Conservation (phyloP, 768 basidiomycete genomes). For the Pulveroboletus ravenelii region DNA sequence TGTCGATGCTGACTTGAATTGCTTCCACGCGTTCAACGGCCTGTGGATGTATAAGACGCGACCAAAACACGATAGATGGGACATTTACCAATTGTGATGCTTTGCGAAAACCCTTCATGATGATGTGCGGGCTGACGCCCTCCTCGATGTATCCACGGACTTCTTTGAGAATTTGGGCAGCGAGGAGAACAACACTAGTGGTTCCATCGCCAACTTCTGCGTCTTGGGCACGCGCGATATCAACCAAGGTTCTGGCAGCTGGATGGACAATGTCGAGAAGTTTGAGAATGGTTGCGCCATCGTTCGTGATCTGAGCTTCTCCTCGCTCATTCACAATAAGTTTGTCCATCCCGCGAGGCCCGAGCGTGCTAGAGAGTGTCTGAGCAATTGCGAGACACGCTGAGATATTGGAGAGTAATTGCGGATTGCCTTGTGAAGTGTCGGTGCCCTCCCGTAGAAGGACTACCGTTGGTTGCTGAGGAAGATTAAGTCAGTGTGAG, state of each 20-base stretch:
- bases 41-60: conserved; percentile 36
- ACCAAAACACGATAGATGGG: conserved; percentile 1
- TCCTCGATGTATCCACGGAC: conserved; percentile 90
- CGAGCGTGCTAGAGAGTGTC: conserved; percentile 91
- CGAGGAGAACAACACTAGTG: conserved; percentile 91
- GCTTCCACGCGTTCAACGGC: conserved; percentile 83
- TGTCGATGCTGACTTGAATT: conserved; percentile 87
- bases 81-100: conserved; percentile 75
- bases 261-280: conserved; percentile 97
- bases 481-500: conserved; percentile 15
- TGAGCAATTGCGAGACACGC: conserved; percentile 93
- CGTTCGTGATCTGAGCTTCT: conserved; percentile 98
- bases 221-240: conserved; percentile 97
- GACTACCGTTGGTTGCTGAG: conserved; percentile 94
- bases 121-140: conserved; percentile 94
- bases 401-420: conserved; percentile 91
- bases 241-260: conserved; percentile 94
- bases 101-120: conserved; percentile 92
- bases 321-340: conserved; percentile 91
- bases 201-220: conserved; percentile 99
- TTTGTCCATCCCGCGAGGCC: conserved; percentile 98
- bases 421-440: conserved; percentile 89
- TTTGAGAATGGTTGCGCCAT: conserved; percentile 98
- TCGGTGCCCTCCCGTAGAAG: conserved; percentile 96
- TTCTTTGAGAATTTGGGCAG: conserved; percentile 93